Evolutionary conservation across 805 yeast genomes (phyloP), one percentile per base, ranked within the genome.

Genomic region (Kodamaea hsintzibuensis): DNA sequence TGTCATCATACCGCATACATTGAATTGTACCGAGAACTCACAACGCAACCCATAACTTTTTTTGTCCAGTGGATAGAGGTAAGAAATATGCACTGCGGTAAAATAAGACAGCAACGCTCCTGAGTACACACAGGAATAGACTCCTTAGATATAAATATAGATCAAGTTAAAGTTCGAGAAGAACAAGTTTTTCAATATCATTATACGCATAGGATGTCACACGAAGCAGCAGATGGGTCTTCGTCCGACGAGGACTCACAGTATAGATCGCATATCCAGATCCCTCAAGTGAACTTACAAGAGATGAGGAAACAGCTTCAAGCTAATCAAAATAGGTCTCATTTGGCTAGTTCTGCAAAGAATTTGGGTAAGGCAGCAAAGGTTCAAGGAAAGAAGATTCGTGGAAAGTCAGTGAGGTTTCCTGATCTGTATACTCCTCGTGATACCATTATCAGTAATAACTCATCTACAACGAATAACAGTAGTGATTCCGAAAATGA

Each of bases 241-340:
- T 62, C 66, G 8, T 71, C 76, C 3, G 76, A 73, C 25, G 76
- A 71, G 16, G 75, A 67, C 33, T 51, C 53, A 25, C 55, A 56
- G 47, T 61, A 59, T 63, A 58, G 52, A 37, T 63, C 76, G 19
- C 59, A 65, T 52, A 60, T 73, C 53, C 65, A 65, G 38, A 60
- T 73, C 44, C 76, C 77, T 12, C 62, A 62, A 14, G 57, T 73
- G 40, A 60, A 57, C 22, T 49, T 62, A n/a, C 57, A 55, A 48
- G 58, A 33, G 56, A 59, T 50, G 56, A 59, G 55, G 27, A 60
- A 58, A 45, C 62, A 63, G 48, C 56, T 30, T 30, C 35, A 47
- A 46, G 55, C 8, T 47, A 57, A 60, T 40, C 50, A 48, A 30
- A 46, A 51, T 13, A 56, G 57, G 8, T 49, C 61, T 18, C 63